Conservation (phyloP, 495 filamentous ascomycete species). For the Hypomontagnella monticulosa region DNA sequence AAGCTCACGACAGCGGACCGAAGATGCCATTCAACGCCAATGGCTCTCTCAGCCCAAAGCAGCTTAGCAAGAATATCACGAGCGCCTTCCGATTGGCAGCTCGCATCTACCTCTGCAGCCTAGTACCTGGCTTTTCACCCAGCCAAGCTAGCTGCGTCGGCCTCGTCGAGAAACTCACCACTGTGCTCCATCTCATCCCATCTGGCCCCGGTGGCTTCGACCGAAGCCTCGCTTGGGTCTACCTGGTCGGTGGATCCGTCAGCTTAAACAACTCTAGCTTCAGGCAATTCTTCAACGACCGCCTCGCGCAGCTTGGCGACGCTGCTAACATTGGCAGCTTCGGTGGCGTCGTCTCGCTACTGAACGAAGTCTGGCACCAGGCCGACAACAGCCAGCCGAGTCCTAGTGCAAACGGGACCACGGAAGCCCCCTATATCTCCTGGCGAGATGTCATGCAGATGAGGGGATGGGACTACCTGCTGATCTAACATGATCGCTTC, state of each 20-base stretch:
- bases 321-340: constrained; percentile 83
- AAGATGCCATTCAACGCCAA: constrained; percentile 68
- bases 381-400: constrained; percentile 63
- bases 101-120: constrained; percentile 91
- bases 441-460: constrained; percentile 95
- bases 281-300: constrained; percentile 76
- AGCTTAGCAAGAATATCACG: constrained; percentile 86
- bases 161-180: constrained; percentile 77
- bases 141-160: constrained; percentile 72
- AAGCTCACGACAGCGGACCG: constrained; percentile 62
- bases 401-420: constrained; percentile 50
- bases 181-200: constrained; percentile 79
- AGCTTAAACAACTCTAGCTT: constrained; percentile 76
- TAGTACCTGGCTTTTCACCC: constrained; percentile 87
- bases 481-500: constrained; percentile 69
- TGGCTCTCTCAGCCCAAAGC: constrained; percentile 80
- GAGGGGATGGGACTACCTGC: constrained; percentile 90
- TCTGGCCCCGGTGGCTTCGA: constrained; percentile 84
- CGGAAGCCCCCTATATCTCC: constrained; percentile 71
- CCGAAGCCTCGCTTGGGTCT: constrained; percentile 90
- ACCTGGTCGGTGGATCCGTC: constrained; percentile 83
- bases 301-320: constrained; percentile 75
- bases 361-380: constrained; percentile 84
- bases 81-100: constrained; percentile 90
- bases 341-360: constrained; percentile 79